Evolutionary conservation across 2,329 filamentous ascomycete genomes (phyloP).

Genomic region (Coniochaeta sp.): DNA sequence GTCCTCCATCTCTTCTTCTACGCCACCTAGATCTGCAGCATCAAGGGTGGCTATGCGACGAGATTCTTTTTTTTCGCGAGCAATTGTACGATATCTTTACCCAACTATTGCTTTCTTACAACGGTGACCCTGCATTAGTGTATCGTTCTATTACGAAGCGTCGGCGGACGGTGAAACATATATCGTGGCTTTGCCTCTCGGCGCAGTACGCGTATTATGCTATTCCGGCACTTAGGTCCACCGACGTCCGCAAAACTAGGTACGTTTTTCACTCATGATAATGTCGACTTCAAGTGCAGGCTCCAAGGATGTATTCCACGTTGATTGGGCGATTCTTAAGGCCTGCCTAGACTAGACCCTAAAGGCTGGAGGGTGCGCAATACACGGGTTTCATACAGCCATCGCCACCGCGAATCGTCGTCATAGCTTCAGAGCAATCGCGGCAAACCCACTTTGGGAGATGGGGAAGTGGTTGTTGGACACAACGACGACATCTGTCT

Average conservation of each 20-base stretch:
- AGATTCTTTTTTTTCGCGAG: background rate
- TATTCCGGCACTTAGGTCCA: background rate
- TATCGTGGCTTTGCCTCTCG: background rate
- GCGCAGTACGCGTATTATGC: background rate
- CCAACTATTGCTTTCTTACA: too few relatives aligned
- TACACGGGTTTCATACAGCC: background rate
- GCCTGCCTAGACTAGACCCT: background rate
- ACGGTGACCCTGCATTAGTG: background rate
- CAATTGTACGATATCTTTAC: background rate
- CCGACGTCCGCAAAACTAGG: background rate
- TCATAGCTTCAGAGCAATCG: background rate
- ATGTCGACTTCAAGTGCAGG: too few relatives aligned
- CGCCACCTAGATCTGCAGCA: background rate
- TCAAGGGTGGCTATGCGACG: background rate
- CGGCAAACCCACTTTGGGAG: background rate
- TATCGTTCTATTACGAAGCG: too few relatives aligned
- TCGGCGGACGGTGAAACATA: background rate
- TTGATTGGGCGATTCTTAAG: background rate
- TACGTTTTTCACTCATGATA: too few relatives aligned
- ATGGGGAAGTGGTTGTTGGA: background rate
- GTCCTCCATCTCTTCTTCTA: too few relatives aligned
- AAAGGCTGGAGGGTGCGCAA: background rate
- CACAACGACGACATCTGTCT: background rate
- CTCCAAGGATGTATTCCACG: too few relatives aligned
- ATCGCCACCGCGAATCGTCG: background rate